Percentiles rank a stretch among this genome's conserved stretches.
phyloP scores from a whole-genome alignment of 2,329 filamentous ascomycete genomes.

The Myriosclerotinia scirpicola region DNA sequence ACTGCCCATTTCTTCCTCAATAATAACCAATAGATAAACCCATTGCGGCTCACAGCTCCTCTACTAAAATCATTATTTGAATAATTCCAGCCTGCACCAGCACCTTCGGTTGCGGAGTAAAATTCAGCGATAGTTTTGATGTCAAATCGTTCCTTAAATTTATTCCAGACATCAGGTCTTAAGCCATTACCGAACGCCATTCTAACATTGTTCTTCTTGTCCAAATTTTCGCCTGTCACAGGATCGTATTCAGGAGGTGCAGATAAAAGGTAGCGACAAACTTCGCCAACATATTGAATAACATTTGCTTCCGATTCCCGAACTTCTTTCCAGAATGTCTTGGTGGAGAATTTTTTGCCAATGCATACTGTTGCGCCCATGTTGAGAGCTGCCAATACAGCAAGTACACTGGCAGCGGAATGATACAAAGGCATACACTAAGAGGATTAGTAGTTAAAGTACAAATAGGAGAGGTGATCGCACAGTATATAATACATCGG shows the following conservation, averaged over 20 bases:
- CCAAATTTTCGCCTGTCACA: constrained; percentile 64
- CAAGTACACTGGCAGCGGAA: constrained; percentile 72
- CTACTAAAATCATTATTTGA: constrained; percentile 69
- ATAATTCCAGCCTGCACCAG: constrained; percentile 68
- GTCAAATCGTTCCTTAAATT: constrained; percentile 78
- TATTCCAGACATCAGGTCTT: constrained; percentile 81
- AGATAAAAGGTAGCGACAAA: constrained; percentile 76
- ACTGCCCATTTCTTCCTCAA: constrained; percentile 54
- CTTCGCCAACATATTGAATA: constrained; percentile 88
- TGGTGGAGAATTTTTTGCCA: constrained; percentile 75
- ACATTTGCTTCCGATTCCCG: constrained; percentile 69
- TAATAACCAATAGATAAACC: constrained; percentile 58
- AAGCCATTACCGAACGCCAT: constrained; percentile 82
- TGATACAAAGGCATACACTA: constrained; percentile 90
- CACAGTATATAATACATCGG: constrained; percentile 76
- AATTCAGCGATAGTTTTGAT: constrained; percentile 75
- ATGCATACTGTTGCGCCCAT: constrained; percentile 67
- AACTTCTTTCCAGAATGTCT: constrained; percentile 74
- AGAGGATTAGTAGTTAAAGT: constrained; percentile 27
- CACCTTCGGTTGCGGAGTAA: constrained; percentile 76
- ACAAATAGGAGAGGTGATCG: constrained; percentile 32
- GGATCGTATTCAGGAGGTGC: constrained; percentile 62
- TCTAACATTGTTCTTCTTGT: constrained; percentile 71
- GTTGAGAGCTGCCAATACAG: constrained; percentile 60
- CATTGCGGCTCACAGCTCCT: constrained; percentile 77